Percentiles rank a stretch among this genome's conserved stretches.
phyloP scores from a whole-genome alignment of 1,284 basidiomycete genomes.

The Spongispora temasekensis region DNA sequence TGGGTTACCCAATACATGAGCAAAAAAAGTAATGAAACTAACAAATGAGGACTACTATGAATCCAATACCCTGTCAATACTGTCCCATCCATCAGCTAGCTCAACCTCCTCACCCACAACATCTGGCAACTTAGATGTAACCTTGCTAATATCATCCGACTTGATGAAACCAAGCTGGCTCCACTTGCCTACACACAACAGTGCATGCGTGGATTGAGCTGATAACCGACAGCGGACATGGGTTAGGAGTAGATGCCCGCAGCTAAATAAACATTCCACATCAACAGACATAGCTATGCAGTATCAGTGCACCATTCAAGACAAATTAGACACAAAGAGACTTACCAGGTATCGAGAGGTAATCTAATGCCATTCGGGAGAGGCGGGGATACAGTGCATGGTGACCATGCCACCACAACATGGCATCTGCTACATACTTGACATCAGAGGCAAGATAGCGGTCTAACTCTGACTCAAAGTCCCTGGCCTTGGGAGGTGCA shows the following conservation, averaged over 20 bases:
- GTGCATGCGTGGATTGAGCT: conserved; percentile 18
- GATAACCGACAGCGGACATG: conserved; percentile 20
- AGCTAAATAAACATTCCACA: conserved; percentile 31
- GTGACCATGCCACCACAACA: not conserved
- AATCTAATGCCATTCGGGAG: not conserved
- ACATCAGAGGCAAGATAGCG: not conserved
- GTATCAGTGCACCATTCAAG: not conserved
- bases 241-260: conserved; percentile 20
- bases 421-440: not conserved
- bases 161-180: conserved; percentile 13
- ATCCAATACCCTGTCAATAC: no score
- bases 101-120: not conserved
- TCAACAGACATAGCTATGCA: conserved; percentile 30
- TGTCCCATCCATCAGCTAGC: not conserved
- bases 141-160: conserved; percentile 13
- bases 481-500: not conserved
- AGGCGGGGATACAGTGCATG: not conserved
- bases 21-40: no score
- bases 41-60: no score
- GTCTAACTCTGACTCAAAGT: not conserved
- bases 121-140: not conserved
- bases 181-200: conserved; percentile 30
- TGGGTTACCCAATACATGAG: no score
- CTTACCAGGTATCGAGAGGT: not conserved
- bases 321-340: not conserved